Base-by-base conservation (phyloP, 2,329 filamentous ascomycete genomes). In the Bertia moriformis region DNA sequence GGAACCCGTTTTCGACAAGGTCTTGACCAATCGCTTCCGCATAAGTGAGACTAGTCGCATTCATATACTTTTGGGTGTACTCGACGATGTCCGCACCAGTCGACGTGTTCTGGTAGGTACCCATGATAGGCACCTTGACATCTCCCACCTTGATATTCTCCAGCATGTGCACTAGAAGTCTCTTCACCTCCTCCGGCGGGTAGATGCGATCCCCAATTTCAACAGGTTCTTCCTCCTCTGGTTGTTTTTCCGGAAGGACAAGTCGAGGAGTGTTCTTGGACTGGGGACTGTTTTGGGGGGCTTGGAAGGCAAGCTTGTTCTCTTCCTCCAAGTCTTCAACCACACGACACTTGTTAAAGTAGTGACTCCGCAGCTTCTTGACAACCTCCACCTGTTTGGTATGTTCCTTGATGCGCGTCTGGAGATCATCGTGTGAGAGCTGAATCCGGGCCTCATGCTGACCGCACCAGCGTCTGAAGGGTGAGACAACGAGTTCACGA, bases 341-440 rank as follows among this genome's bases (percentile, higher is more conserved):
- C 44, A 95, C 67, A 38, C 93, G 81, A 57, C 91, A 98, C 63
- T 96, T 98, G 68, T 96, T 98, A 71, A 96, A 96, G 62, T 98
- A 98, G 50, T 85, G 83, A 59, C 84, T 94, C 46, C 91, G 78
- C 49, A 95, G 73, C 63, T 96, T 96, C 69, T 87, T 86, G 44
- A 94, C 86, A 15, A 73, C 60, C 45, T 98, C 91, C 42, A 83
- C 81, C 59, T 98, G 93, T 48, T 83, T 84, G 55, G 94, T 86
- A 58, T 96, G 87, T 44, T 83, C 73, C 66, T 94, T 95, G 61
- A 96, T 88, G 42, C 86, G 83, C 37, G 69, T 63, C 59, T 96
- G 89, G 17, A 98, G 73, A 51, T 95, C 88, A 49, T 96, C 91
- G 56, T 98, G 89, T 17, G 87, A 95, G 52, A 87, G 85, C 56